These are phyloP conservation scores for Primulina eburnea DNA, from an alignment of 257 asterid species.

Conservation along the genomic window DNA sequence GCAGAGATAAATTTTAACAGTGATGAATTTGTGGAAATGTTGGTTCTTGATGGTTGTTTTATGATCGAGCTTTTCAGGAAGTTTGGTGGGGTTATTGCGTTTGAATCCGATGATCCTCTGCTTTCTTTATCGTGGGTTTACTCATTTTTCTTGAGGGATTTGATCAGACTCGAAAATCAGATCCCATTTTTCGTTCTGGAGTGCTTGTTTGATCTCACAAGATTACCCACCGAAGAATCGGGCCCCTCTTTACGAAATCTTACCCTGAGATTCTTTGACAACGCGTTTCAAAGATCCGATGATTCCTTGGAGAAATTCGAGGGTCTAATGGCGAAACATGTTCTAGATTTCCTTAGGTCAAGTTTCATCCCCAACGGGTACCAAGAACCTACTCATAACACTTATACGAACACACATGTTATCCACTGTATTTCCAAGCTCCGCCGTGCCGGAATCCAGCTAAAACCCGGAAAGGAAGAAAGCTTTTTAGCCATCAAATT, in stretches of 20 bases:
- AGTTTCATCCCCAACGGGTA: slow-evolving; percentile 53
- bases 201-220: slow-evolving; percentile 53
- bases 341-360: slow-evolving; percentile 76
- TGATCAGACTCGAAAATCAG: slow-evolving; percentile 79
- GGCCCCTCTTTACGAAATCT: slow-evolving; percentile 39
- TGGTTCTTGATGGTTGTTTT: slow-evolving; percentile 88
- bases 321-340: slow-evolving; percentile 47
- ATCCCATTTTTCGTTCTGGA: slow-evolving; percentile 71
- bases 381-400: slow-evolving; percentile 24
- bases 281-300: slow-evolving; percentile 42
- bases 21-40: slow-evolving; percentile 71
- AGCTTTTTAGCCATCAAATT: slow-evolving; percentile 59
- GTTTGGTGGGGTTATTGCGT: slow-evolving; percentile 48
- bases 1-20: slow-evolving; percentile 24
- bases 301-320: slow-evolving; percentile 31
- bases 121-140: slow-evolving; percentile 67
- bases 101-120: slow-evolving; percentile 68
- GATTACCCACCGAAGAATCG: slow-evolving; percentile 33
- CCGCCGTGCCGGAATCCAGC: slow-evolving; percentile 61
- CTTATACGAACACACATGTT: slow-evolving; percentile 35
- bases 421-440: slow-evolving; percentile 69
- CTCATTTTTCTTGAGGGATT: slow-evolving; percentile 61
- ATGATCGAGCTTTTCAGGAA: slow-evolving; percentile 68
- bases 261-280: slow-evolving; percentile 55
- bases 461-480: slow-evolving; percentile 38